phyloP scores from a whole-genome alignment of 176 grass and related monocot species.

The Cymbopogon citratus region DNA sequence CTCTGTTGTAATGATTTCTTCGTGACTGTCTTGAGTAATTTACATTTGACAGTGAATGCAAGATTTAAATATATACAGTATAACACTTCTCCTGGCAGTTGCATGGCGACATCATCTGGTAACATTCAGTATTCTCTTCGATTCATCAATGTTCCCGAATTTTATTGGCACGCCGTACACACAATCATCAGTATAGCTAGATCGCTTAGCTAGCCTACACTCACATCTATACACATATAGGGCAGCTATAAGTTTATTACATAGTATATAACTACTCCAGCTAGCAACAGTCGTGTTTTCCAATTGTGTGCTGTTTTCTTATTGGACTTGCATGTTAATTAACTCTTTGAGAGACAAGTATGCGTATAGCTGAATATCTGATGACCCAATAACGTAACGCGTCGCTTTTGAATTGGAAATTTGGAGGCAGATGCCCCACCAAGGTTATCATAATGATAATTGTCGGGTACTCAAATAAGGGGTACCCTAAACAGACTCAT shows the following conservation, averaged over 20 bases:
- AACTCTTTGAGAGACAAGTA: too few species aligned
- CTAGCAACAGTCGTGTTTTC: not conserved
- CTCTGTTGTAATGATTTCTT: conserved; percentile 22
- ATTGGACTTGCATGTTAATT: not conserved
- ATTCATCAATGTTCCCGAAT: conserved; percentile 40
- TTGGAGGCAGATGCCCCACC: not conserved
- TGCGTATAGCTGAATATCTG: not conserved
- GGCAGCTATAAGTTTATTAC: not conserved
- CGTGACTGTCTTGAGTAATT: not conserved
- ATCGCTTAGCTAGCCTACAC: too few species aligned
- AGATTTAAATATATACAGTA: not conserved
- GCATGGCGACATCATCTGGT: not conserved
- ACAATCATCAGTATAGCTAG: not conserved
- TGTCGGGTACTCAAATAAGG: too few species aligned
- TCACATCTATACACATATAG: too few species aligned
- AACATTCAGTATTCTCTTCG: conserved; percentile 1
- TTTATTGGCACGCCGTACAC: not conserved
- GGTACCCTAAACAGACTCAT: too few species aligned
- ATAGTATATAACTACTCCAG: not conserved
- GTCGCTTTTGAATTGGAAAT: not conserved
- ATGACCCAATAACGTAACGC: not conserved
- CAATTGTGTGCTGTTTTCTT: not conserved
- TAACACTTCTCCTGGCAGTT: not conserved
- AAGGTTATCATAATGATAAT: not conserved
- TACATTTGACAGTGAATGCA: not conserved